Evolutionary conservation across 257 asterid species (phyloP).

Genomic region (Salvia rosmarinus): DNA sequence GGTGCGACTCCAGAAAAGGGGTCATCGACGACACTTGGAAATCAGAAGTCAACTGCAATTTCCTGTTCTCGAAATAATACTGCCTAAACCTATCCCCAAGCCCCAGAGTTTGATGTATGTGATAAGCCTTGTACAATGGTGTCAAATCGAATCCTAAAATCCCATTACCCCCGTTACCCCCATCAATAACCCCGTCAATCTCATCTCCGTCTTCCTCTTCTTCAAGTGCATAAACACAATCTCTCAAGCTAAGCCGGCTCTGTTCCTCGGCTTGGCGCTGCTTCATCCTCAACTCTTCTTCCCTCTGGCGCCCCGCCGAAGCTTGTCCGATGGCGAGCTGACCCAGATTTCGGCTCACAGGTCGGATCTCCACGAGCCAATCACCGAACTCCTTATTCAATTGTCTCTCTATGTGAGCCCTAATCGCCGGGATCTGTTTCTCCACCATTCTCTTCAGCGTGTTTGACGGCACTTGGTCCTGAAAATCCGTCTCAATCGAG

Average conservation of each 20-base stretch:
- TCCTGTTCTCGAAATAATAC: slow-evolving; percentile 90
- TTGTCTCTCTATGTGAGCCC: slow-evolving; percentile 72
- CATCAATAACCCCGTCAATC: slow-evolving; percentile 50
- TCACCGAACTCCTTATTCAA: slow-evolving; percentile 89
- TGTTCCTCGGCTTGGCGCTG: slow-evolving; percentile 99
- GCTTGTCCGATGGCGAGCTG: slow-evolving; percentile 99
- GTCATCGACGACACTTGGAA: slow-evolving; percentile 99
- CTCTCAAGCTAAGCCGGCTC: slow-evolving; percentile 84
- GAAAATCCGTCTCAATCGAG: slow-evolving; percentile 62
- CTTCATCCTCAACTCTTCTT: slow-evolving; percentile 84
- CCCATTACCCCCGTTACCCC: slow-evolving; percentile 52
- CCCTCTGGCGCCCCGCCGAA: slow-evolving; percentile 91
- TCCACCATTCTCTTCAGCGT: slow-evolving; percentile 78
- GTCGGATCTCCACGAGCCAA: slow-evolving; percentile 94
- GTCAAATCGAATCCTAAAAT: slow-evolving; percentile 78
- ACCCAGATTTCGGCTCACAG: slow-evolving; percentile 81
- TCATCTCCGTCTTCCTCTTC: slow-evolving; percentile 91
- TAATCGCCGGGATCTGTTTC: slow-evolving; percentile 91
- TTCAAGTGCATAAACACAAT: slow-evolving; percentile 80
- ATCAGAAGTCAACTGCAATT: slow-evolving; percentile 92
- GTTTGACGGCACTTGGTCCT: slow-evolving; percentile 62
- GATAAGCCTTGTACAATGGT: slow-evolving; percentile 83
- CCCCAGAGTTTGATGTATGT: slow-evolving; percentile 85
- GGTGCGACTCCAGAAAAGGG: slow-evolving; percentile 93
- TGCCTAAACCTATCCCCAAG: slow-evolving; percentile 77